Base-by-base conservation (phyloP, 441 rosid species). In the Syzygium syzygioides region DNA sequence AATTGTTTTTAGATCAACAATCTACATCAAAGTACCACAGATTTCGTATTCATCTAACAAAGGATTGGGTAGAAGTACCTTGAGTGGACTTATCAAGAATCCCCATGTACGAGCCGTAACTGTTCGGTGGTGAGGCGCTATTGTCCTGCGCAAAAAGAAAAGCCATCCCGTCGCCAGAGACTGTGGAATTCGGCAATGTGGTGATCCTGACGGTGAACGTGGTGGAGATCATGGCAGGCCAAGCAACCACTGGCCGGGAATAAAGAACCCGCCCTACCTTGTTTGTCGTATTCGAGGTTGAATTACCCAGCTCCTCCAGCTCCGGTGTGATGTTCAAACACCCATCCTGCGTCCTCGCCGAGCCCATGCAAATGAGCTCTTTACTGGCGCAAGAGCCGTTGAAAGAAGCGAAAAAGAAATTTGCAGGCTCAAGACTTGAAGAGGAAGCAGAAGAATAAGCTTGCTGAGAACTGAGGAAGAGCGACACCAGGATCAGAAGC, bases 21-120 rank as follows among this genome's bases (percentile, higher is more conserved):
- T 30, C 50, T 45, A 59, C 6, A 50, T 5, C 66, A 85, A n/a
- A 62, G 56, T 76, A 71, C 9, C 52, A 23, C 9, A 41, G 1
- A 12, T 23, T 37, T 23, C 10, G 5, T 41, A 14, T 76, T 20
- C 52, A 76, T 76, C 18, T 23, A 23, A 76, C 52, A 12, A 41
- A 41, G 41, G 52, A 41, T 23, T 12, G n/a, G n/a, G 52, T 76
- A 15, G 28, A 76, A 76, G 15, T 76, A 92, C 92, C 92, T 90
- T 86, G 71, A 71, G 92, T 91, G 28, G 90, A 86, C 34, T 79
- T 53, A 85, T 91, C 91, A 90, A 93, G 86, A 88, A 93, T 89
- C 59, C 94, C 94, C 86, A 93, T 89, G 64, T 88, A 91, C 4
- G 92, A 91, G 48, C 94, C 94, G 28, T 23, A 9, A 91, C 94